Evolutionary conservation across 1,284 basidiomycete species (phyloP).

Genomic region (Mycena citricolor): DNA sequence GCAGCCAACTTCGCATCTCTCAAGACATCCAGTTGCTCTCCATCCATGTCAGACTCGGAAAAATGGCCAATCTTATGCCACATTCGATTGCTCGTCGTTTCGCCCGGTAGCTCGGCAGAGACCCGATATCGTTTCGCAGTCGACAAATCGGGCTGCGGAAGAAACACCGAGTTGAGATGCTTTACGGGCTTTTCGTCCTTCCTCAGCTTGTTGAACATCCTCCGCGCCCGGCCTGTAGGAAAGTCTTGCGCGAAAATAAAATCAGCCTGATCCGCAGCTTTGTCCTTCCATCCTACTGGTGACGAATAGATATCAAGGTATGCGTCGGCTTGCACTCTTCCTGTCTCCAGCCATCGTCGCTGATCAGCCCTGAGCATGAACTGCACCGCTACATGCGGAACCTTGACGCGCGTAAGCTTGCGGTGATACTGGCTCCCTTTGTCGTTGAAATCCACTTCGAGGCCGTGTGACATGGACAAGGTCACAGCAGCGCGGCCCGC

Average conservation of each 20-base stretch:
- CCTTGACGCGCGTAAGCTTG: conserved; percentile 54
- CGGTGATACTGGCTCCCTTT: conserved; percentile 64
- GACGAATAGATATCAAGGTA: conserved; percentile 71
- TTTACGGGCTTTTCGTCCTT: background rate
- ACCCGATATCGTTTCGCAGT: conserved; percentile 20
- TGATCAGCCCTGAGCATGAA: conserved; percentile 43
- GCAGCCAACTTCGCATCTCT: conserved; percentile 62
- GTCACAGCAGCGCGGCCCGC: conserved; percentile 55
- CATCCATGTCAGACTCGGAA: conserved; percentile 69
- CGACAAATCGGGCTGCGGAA: conserved; percentile 53
- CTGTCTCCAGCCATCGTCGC: conserved; percentile 71
- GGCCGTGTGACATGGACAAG: conserved; percentile 56
- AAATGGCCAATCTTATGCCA: conserved; percentile 34
- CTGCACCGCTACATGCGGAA: conserved; percentile 50
- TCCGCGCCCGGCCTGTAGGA: conserved; percentile 61
- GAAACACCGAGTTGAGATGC: conserved; percentile 52
- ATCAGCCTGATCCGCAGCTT: conserved; percentile 53
- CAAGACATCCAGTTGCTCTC: conserved; percentile 58
- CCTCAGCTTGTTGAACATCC: conserved; percentile 46
- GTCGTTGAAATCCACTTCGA: conserved; percentile 72
- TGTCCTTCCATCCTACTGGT: conserved; percentile 56
- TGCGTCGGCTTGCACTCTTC: conserved; percentile 51
- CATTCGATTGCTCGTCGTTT: conserved; percentile 22
- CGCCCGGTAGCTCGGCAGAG: background rate
- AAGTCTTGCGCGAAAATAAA: conserved; percentile 77